Base-by-base conservation (phyloP, 495 filamentous ascomycete species). In the Xylaria cubensis region DNA sequence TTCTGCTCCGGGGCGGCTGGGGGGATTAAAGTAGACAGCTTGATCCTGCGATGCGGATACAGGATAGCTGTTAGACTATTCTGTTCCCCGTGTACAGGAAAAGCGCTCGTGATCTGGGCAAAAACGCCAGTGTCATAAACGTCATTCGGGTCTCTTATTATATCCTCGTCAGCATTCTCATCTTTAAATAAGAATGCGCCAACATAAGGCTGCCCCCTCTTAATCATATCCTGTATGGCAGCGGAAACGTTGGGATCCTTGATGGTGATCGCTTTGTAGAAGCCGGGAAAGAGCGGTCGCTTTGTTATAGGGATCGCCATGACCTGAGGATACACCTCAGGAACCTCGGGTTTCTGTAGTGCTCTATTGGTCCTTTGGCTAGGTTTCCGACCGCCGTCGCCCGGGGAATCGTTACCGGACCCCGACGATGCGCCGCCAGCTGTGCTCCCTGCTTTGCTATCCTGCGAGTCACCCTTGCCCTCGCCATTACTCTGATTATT, bases 221-320 rank as follows among this genome's bases (percentile, higher is more conserved):
- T 97, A 80, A 98, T 92, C 90, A 97, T 96, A 73, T 99, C 97
- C 73, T 94, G 90, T 71, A 99, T 97, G 17, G 97, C 97, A 46
- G 88, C 86, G 41, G 93, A 90, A 29, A 99, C 97, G 74, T 94
- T 92, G 6, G 90, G 92, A 79, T 99, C 93, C 73, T 92, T 91
- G 66, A 99, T 94, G 5, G 96, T 98, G 71, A 99, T 93, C 3
- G 97, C 95, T 80, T 99, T 99, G 84, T 99, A 99, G 83, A 97
- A 99, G 0, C 97, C 97, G 0, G 97, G 97, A 82, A 98, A 99
- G 2, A 99, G 83, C 32, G 96, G 97, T 59, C 97, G 89, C 82
- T 96, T 95, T 6, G 93, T 92, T 75, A 99, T 97, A n/a, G 97
- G 96, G 68, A 99, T 95, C 0, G 97, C 97, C 92, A 99, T 94